phyloP scores from a whole-genome alignment of 2,329 filamentous ascomycete genomes.

The Simplicillium sp. region DNA sequence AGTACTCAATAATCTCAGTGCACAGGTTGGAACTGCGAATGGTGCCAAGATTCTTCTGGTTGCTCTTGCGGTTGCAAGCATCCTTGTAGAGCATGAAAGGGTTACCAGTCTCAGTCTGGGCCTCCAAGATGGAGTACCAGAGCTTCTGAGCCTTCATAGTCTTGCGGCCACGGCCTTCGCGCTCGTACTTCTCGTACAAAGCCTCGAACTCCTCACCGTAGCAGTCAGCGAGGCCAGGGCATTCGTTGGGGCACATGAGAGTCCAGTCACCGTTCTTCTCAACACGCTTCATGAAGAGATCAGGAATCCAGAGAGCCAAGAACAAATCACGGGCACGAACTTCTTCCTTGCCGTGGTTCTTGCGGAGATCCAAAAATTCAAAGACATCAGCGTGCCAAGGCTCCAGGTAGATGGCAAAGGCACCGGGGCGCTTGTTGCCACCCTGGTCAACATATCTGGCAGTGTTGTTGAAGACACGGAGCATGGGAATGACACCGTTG shows the following conservation, averaged over 20 bases:
- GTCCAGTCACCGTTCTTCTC: slow-evolving; percentile 97
- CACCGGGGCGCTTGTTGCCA: slow-evolving; percentile 97
- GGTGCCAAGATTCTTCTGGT: slow-evolving; percentile 98
- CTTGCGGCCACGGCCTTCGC: slow-evolving; percentile 75
- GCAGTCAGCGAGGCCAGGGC: slow-evolving; percentile 86
- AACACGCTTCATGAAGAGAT: slow-evolving; percentile 99
- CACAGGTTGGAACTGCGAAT: slow-evolving; percentile 98
- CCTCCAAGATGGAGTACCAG: slow-evolving; percentile 97
- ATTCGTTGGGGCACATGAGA: slow-evolving; percentile 96
- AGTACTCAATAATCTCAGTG: slow-evolving; percentile 98
- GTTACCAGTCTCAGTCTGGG: slow-evolving; percentile 97
- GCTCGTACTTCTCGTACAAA: slow-evolving; percentile 88
- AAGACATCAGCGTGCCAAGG: slow-evolving; percentile 98
- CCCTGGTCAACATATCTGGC: slow-evolving; percentile 97
- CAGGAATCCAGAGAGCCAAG: slow-evolving; percentile 95
- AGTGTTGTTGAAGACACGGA: slow-evolving; percentile 98
- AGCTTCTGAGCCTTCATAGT: slow-evolving; percentile 97
- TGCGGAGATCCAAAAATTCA: slow-evolving; percentile 92
- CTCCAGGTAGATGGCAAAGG: slow-evolving; percentile 97
- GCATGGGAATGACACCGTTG: slow-evolving; percentile 95
- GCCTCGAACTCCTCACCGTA: slow-evolving; percentile 97
- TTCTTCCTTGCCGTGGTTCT: slow-evolving; percentile 99
- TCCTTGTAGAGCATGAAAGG: slow-evolving; percentile 99
- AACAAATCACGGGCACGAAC: slow-evolving; percentile 94
- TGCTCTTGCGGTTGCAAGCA: slow-evolving; percentile 96